Percentiles rank a stretch among this genome's conserved stretches.
Evolutionary conservation across 306 rosid genomes (phyloP).

Genomic region (Cucurbita argyrosperma): DNA sequence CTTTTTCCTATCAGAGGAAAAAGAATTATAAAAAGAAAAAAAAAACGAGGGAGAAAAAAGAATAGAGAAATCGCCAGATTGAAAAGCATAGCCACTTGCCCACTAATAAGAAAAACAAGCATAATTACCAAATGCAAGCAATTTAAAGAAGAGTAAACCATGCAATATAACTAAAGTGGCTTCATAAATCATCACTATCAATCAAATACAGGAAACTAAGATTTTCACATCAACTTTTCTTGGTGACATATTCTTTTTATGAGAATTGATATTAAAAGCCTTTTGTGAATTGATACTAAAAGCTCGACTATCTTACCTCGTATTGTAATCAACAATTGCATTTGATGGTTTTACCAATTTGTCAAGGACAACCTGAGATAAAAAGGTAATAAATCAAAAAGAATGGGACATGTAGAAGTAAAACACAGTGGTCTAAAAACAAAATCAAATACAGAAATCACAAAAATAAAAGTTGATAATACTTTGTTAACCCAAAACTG

Average conservation of each 20-base stretch:
- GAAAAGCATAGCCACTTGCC: background rate
- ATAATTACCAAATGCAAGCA: background rate
- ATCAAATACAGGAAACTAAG: background rate
- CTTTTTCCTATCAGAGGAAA: background rate
- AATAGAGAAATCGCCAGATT: background rate
- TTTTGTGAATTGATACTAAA: background rate
- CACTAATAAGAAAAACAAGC: background rate
- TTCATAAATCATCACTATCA: background rate
- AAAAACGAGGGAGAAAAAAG: too few relatives aligned
- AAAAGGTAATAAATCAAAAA: background rate
- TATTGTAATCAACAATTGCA: slow-evolving; percentile 62
- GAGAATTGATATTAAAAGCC: background rate
- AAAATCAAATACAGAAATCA: background rate
- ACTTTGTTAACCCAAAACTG: background rate
- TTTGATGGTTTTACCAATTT: slow-evolving; percentile 85
- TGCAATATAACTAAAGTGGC: background rate
- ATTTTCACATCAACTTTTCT: background rate
- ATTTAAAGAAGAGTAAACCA: background rate
- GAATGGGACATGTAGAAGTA: background rate
- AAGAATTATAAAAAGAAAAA: background rate
- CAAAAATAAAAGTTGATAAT: background rate
- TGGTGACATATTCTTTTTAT: background rate
- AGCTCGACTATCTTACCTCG: slow-evolving; percentile 42
- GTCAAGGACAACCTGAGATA: slow-evolving; percentile 71
- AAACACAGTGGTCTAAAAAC: background rate